Conservation (phyloP, 345 rosid species). For the Alliaria petiolata region DNA sequence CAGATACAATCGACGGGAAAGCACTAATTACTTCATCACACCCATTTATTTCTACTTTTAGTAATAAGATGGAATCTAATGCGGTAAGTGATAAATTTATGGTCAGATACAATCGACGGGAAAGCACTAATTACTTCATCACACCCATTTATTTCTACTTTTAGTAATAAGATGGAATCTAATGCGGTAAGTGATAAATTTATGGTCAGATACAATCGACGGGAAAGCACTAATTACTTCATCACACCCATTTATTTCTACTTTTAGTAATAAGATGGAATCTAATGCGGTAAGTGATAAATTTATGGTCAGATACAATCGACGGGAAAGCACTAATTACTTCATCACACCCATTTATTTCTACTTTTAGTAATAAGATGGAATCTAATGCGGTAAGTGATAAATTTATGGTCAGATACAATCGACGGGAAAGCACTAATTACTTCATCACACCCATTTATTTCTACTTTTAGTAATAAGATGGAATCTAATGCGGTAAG, state of each 20-base stretch:
- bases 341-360: neutral
- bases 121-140: slow-evolving; percentile 3
- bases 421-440: neutral
- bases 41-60: neutral
- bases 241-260: neutral
- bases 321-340: neutral
- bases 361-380: neutral
- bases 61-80: neutral
- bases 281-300: neutral
- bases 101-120: neutral
- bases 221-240: neutral
- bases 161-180: neutral
- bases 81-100: neutral
- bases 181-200: neutral
- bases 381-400: neutral
- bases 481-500: neutral
- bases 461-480: neutral
- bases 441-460: neutral
- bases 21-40: slow-evolving; percentile 5
- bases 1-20: neutral
- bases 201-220: neutral
- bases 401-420: neutral
- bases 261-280: neutral
- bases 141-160: neutral
- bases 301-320: neutral